Evolutionary conservation across 2,329 filamentous ascomycete genomes (phyloP), one percentile per base, ranked within the genome.

Genomic region (Exophiala alcalophila): DNA sequence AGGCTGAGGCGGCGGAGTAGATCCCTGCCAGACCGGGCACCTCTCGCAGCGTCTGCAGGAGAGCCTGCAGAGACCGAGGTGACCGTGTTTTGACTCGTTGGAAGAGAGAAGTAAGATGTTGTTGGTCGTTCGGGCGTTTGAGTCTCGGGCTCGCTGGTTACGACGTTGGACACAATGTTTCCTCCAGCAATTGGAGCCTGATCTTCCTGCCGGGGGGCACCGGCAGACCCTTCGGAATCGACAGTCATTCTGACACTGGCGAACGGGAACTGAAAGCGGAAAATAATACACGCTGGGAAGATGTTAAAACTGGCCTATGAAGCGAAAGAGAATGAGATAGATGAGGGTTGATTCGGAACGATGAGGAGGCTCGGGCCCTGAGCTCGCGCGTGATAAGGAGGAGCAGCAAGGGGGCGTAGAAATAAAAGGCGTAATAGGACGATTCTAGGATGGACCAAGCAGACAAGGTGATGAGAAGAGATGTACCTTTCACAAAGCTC

Each of bases 1-100:
- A 76, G 59, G 54, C 74, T 78, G 49, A 78, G 56, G n/a, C 73
- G 72, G 37, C 71, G 69, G 30, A 78, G 60, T 25, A 78, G 58
- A 24, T 78, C 74, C 41, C 70, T 68, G 10, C 68, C 69, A 3
- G 68, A 68, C 29, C 61, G 64, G 25, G 68, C 69, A 44, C 69
- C 70, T 32, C 64, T 67, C 10, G 65, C 67, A 16, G 63, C 64
- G 37, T 73, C 64, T 4, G 65, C 3, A 67, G 64, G 16, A 65
- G 69, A 50, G 9, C 39, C 36, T 14, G 33, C 27, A 18, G 38
- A 27, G 12, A 36, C 29, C 2, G 41, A 25, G 11, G 36, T 16
- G 14, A 35, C 59, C 54, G 27, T 55, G 51, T 29, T 47, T 44
- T 41, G 47, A 48, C 18, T 38, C 37, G 44, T 40, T 30, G 53